These are phyloP conservation scores for Leptographium procerum DNA, from an alignment of 2,329 filamentous ascomycete genomes.

Conservation along the genomic window DNA sequence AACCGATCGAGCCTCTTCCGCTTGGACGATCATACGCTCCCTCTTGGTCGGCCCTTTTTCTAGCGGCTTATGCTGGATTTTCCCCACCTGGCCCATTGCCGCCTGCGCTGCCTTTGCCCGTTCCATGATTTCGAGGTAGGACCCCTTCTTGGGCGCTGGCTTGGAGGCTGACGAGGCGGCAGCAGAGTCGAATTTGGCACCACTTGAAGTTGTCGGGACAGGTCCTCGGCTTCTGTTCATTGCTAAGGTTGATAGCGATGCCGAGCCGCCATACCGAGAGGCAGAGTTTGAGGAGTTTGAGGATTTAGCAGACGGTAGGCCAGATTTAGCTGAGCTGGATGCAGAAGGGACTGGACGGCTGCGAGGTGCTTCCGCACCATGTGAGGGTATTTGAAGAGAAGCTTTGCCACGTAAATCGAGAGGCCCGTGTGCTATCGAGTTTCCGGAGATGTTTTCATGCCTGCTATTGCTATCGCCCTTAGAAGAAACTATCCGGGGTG, in stretches of 20 bases:
- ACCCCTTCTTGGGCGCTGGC: slow-evolving; percentile 56
- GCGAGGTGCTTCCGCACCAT: background rate
- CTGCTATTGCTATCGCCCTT: background rate
- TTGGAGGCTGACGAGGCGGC: slow-evolving; percentile 19
- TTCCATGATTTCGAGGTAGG: slow-evolving; percentile 63
- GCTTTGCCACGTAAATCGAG: background rate
- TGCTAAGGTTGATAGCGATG: background rate
- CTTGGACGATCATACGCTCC: slow-evolving; percentile 35
- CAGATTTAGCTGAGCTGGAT: background rate
- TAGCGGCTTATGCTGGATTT: slow-evolving; percentile 63
- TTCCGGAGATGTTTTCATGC: background rate
- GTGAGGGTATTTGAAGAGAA: background rate
- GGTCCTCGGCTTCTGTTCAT: background rate
- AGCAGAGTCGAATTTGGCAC: background rate
- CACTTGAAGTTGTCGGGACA: background rate
- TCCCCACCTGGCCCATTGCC: slow-evolving; percentile 50
- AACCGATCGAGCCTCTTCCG: slow-evolving; percentile 25
- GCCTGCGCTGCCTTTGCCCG: slow-evolving; percentile 56
- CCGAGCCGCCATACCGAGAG: background rate
- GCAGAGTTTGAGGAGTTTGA: background rate
- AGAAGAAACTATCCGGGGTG: slow-evolving; percentile 22
- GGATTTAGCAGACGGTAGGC: background rate
- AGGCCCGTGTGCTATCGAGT: background rate
- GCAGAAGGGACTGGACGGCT: background rate
- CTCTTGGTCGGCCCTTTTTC: slow-evolving; percentile 50